Base-by-base conservation (phyloP, 1,284 basidiomycete genomes). In the Ganoderma leucocontextum region DNA sequence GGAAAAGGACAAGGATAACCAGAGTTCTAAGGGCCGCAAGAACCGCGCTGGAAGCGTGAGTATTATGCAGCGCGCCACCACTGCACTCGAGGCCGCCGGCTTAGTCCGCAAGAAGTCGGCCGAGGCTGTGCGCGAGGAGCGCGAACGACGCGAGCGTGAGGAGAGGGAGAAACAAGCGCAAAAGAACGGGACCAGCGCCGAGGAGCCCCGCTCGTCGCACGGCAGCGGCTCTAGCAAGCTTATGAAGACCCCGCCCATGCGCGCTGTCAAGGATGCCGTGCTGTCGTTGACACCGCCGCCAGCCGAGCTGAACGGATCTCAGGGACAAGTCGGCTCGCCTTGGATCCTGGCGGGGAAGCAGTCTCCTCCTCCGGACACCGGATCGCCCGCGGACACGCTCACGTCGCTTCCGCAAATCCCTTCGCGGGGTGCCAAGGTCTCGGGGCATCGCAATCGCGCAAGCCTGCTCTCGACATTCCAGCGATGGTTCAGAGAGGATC, bases 41-140 rank as follows among this genome's bases (percentile, higher is more conserved):
- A 82, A 79, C 38, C 85, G 95, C 8, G 89, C 93, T 1, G 92
- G 93, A 6, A 96, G 95, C 66, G 92, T 97, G 65, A 96, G 92
- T 76, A 97, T 98, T 79, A 93, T 98, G 84, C 96, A 97, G 74
- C 89, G 96, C 7, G 96, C 95, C 0, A 96, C 95, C 0, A 96
- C 95, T 0, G 95, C 95, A 4, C 84, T 93, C 25, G 93, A 94
- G 74, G 92, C 91, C 7, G 91, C 91, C 7, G 92, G 92, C 1
- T 81, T 95, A 10, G 92, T 94, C 57, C 82, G 90, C 69, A 95
- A 95, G 81, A 95, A 92, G 80, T 93, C 91, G 2, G 80, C 86
- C 0, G 94, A 95, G 76, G 90, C 81, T 4, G 86, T 93, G 17
- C 85, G 83, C 68, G 71, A 72, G 63, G 69, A 72, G 19, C 61